Base-by-base conservation (phyloP, 371 early-diverging fungal genomes). In the Actinomucor elegans region DNA sequence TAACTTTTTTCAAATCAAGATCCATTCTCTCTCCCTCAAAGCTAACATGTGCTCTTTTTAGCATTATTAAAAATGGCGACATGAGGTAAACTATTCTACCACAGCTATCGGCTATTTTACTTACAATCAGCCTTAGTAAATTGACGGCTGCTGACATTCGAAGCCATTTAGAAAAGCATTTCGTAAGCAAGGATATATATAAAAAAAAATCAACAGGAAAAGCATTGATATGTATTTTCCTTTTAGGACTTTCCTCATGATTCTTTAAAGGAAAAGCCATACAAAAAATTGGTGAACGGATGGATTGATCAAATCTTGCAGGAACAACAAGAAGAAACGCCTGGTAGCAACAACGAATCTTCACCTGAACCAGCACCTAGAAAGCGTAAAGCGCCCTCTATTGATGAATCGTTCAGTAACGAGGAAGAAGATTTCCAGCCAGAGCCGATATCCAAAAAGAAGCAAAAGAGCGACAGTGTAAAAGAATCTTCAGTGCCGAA, bases 251-350 rank as follows among this genome's bases (percentile, higher is more conserved):
- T 68, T 7, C 64, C 58, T 29, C 51, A 37, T 17, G 59, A 61
- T 28, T 36, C 46, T 5, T 47, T 73, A 18, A 62, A 58, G 29
- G 45, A 50, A 23, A 41, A 60, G 14, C 67, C 69, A 17, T 67
- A 54, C 55, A 71, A 71, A 33, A 54, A 28, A 11, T 48, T 42
- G 6, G 26, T 71, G 6, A 62, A 52, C 10, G 17, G 21, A 8
- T 23, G 60, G 31, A 65, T 75, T 35, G 72, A 75, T 20, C 15
- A 52, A 14, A 43, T 40, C 4, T 44, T 67, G 40, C 8, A 17
- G 15, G 51, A 43, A 46, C 11, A 29, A 17, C 15, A 34, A 40
- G 28, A 32, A 27, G 41, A 32, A 4, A 3, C 8, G 3, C 24
- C 20, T 10, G 31, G 43, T 20, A 27, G 32, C 0, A 12, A 8